Evolutionary conservation across 345 rosid genomes (phyloP), one percentile per base, ranked within the genome.

Genomic region (Eutrema japonicum): DNA sequence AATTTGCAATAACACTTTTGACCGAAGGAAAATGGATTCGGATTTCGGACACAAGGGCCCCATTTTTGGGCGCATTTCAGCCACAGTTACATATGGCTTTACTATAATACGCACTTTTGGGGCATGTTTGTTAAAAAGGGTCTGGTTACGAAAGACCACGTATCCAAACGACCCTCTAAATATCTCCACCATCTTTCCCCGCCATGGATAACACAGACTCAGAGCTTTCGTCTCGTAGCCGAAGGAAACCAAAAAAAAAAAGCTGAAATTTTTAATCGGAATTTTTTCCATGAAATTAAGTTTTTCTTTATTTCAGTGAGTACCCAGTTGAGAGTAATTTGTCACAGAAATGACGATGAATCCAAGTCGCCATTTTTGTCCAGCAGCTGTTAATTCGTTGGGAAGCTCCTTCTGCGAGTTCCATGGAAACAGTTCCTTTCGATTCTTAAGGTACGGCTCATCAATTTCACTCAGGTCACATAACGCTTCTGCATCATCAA

Each of bases 291-390:
- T 22, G 11, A 52, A 52, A 13, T 8, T 0, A 57, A 16, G 2
- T 22, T 37, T 37, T 11, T 14, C 32, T 14, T 4, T 30, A 13
- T 40, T 40, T 71, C 16, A 26, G 45, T 3, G 36, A 30, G 41
- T 40, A 71, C 61, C 48, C 60, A 62, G 3, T 18, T 53, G 41
- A 56, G 57, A 14, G 48, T 36, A 10, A 13, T 16, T 49, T 26
- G 8, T 49, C 5, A 35, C n/a, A 14, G 64, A 66, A 37, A 89
- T 86, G 92, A 83, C 93, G 75, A 52, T 88, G 12, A 72, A 71
- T 14, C 87, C 93, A 10, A 79, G 61, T 79, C 84, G 83, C 76
- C 92, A 85, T 66, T 77, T 90, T 22, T 80, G 73, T 12, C 85
- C 93, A 35, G 52, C 84, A 72, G 16, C 63, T 40, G 35, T 74